Evolutionary conservation across 495 filamentous ascomycete genomes (phyloP), one percentile per base, ranked within the genome.

Genomic region (Geopyxis carbonaria): DNA sequence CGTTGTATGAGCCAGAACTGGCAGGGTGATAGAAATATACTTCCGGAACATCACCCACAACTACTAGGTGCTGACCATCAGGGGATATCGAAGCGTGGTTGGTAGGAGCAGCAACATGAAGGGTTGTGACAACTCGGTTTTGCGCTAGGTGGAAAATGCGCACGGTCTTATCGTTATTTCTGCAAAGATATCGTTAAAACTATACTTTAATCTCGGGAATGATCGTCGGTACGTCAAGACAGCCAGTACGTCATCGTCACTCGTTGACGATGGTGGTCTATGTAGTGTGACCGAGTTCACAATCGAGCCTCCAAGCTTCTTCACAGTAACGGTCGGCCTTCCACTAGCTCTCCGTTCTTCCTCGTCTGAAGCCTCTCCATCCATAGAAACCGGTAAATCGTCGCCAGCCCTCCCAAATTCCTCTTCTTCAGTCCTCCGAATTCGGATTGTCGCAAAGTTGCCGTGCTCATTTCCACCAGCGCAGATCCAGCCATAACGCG

Each of bases 11-110:
- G 15, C 49, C 45, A 27, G 48, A 47, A 42, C 45, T 34, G 20
- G 44, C 43, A 16, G 68, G 61, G 38, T 72, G 59, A 55, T 89
- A 86, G 41, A 95, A 75, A 56, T 89, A 93, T 2, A 81, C 76
- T 42, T 67, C 75, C 2, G 77, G 73, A 50, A 81, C 73, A 48
- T 97, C 91, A 16, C 86, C 81, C 27, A 95, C 78, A 7, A 83
- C 80, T 2, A 85, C 65, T 4, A 95, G 68, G 13, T 91, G 58
- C 28, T 64, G 67, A 0, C 84, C 86, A 47, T 94, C 80, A 0
- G 89, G 89, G 20, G 86, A 93, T 30, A 97, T 75, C 14, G 84
- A 73, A 4, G 85, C 80, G 57, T 89, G 85, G 57, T 97, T 97
- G 61, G 93, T 87, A 39, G 70, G 74, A 45, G 78, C 74, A 27